phyloP scores from a whole-genome alignment of 257 asterid species.

The Ilex aquifolium region DNA sequence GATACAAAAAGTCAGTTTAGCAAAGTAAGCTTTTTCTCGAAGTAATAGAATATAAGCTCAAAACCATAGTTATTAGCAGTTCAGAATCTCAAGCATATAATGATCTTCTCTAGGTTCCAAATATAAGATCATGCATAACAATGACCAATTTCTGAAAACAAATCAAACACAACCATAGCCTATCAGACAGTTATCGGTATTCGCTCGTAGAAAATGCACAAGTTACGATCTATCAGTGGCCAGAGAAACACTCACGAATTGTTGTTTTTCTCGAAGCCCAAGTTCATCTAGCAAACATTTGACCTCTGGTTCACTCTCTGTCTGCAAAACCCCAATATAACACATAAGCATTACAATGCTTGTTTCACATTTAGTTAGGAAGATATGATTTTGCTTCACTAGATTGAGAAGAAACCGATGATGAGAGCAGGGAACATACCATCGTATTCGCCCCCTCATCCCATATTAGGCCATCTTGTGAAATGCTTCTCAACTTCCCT shows the following conservation, averaged over 20 bases:
- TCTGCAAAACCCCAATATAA: constrained; percentile 36
- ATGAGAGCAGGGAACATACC: constrained; percentile 30
- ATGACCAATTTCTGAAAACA: too few relatives aligned
- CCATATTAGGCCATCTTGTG: constrained; percentile 73
- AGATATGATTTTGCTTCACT: background rate
- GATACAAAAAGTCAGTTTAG: constrained; percentile 9
- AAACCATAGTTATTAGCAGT: too few relatives aligned
- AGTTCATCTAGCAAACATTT: constrained; percentile 78
- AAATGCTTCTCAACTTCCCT: constrained; percentile 70
- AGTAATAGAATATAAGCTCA: background rate
- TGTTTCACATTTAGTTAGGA: too few relatives aligned
- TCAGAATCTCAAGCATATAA: too few relatives aligned
- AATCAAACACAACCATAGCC: too few relatives aligned
- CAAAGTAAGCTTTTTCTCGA: background rate
- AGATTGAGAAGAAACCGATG: background rate
- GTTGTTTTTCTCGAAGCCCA: constrained; percentile 70
- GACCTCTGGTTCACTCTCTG: constrained; percentile 74
- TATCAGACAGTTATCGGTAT: too few relatives aligned
- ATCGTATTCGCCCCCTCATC: constrained; percentile 97
- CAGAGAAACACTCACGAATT: constrained; percentile 43
- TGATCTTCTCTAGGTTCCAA: too few relatives aligned
- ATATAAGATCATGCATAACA: background rate
- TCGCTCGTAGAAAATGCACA: constrained; percentile 4
- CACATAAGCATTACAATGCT: background rate
- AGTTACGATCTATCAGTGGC: too few relatives aligned